phyloP scores from a whole-genome alignment of 306 rosid species.

The Trichosanthes truncata region DNA sequence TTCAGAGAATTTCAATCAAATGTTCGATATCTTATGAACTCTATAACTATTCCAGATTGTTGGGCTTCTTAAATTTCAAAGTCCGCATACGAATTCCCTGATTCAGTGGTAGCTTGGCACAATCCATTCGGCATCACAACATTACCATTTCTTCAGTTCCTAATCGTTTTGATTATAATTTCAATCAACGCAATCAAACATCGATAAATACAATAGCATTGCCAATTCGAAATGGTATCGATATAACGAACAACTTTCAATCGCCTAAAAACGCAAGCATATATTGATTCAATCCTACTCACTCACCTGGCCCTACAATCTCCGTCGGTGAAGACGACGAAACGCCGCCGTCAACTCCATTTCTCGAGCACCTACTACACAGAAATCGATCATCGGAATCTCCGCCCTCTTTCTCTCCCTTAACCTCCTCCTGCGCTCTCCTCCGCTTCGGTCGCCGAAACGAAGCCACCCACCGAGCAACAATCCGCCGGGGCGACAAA shows the following conservation, averaged over 20 bases:
- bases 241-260: neutral
- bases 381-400: constrained; percentile 1
- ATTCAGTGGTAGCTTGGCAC: neutral
- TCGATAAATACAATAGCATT: neutral
- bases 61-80: neutral
- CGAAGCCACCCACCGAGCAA: constrained; percentile 35
- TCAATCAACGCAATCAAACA: neutral
- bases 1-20: neutral
- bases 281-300: neutral
- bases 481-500: constrained; percentile 38
- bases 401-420: neutral
- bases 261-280: neutral
- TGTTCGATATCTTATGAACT: neutral
- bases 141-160: neutral
- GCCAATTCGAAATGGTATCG: neutral
- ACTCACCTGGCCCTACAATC: constrained; percentile 34
- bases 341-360: constrained; percentile 5
- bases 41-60: neutral
- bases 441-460: constrained; percentile 26
- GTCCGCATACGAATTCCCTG: neutral
- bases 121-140: neutral
- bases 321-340: constrained; percentile 12
- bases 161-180: neutral
- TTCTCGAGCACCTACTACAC: constrained; percentile 15
- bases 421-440: constrained; percentile 12